Evolutionary conservation across 1,284 basidiomycete genomes (phyloP), one percentile per base, ranked within the genome.

Genomic region (Rhodotorula glutinis): DNA sequence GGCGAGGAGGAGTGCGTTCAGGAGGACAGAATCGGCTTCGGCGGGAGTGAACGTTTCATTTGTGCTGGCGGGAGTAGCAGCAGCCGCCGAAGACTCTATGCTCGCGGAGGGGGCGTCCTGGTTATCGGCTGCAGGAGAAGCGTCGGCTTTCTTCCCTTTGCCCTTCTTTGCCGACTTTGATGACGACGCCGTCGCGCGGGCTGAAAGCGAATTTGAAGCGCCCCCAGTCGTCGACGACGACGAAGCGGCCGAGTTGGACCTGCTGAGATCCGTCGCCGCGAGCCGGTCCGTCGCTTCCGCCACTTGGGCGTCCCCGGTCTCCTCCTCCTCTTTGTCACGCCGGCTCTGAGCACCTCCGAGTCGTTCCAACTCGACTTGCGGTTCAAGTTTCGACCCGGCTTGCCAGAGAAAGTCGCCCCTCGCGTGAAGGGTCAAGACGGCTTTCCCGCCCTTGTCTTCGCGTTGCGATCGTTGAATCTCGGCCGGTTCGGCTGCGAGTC

Each of bases 1-100:
- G 0, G 85, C 83, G 75, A 76, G 90, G 3, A 90, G 77, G n/a
- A 92, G 82, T 0, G 90, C 83, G 40, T 78, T 79, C n/a, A 85
- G 85, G 3, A 92, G 83, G 21, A 88, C 83, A 3, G 81, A 72
- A 3, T 88, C 86, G 11, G 91, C 82, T 41, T 65, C 25, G 27
- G 54, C 27, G 9, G 64, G 44, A 1, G 52, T 69, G 46, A 53
- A 53, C 43, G n/a, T 53, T 53, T 23, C 46, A n/a, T 27, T 30
- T 7, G 52, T 21, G 17, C 56, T 25, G 10, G 56, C 17, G 17
- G 57, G 29, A 10, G 52, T 11, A 38, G 33, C 11, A 38, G 7
- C 11, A 7, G 33, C 5, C 33, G 11, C 5, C 33, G 33, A 5
- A 38, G n/a, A n/a, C n/a, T 38, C 33, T 38, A 11, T 38, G 11